Evolutionary conservation across 331 rosid species (phyloP), one percentile per base, ranked within the genome.

Genomic region (Quercus tomentella): DNA sequence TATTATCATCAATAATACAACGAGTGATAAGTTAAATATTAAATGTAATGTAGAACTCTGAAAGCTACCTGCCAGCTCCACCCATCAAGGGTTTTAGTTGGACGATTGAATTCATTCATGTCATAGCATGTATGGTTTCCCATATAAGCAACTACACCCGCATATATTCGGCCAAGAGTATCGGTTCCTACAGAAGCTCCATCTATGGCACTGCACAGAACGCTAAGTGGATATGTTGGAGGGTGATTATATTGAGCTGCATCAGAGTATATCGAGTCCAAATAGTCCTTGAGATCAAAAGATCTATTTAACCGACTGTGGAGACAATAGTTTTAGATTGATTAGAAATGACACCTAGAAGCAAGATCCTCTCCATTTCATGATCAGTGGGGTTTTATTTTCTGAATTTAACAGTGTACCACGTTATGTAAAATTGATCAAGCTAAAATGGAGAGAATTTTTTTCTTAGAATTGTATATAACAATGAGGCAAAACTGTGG

Each of bases 51-150:
- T 49, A 49, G 17, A 49, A 51, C 8, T 60, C 11, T 12, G 62
- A 74, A 74, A 25, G 22, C 35, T 76, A 81, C 91, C 93, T 89
- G 91, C 91, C 93, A 89, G 4, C 54, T 52, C 91, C 93, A 89
- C 28, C 89, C 91, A 2, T 56, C n/a, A 41, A 7, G 26, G 22
- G 83, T 81, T 73, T 89, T 76, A 51, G 87, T 43, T 51, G 70
- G 80, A 18, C 54, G 6, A 26, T 1, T 28, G 52, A 45, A 77
- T 70, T 33, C 73, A 58, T 87, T 80, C 45, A 82, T 56, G 66
- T 79, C 82, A 45, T 89, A 84, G 79, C 93, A 89, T 10, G 88
- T 54, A 2, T 1, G 6, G 3, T 79, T 45, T 43, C 35, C 22
- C 72, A 21, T 56, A 51, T 30, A 57, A 73, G 90, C 84, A 6